Conservation (phyloP, 2,329 filamentous ascomycete genomes). For the Elsinoe australis region DNA sequence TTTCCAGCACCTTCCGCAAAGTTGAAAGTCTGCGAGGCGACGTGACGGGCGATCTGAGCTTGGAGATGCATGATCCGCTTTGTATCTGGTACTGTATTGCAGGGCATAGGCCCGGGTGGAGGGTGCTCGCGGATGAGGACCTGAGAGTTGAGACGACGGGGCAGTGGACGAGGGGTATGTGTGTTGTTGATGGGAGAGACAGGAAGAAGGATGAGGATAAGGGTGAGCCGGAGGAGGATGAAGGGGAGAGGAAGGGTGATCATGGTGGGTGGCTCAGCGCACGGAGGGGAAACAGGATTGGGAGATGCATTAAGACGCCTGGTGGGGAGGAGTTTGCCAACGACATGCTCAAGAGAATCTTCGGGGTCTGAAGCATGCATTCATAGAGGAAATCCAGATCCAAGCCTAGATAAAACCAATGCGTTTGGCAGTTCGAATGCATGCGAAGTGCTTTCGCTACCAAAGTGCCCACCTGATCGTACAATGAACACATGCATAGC, state of each 20-base stretch:
- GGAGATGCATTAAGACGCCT: slow-evolving; percentile 62
- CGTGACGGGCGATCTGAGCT: slow-evolving; percentile 31
- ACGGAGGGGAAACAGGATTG: slow-evolving; percentile 69
- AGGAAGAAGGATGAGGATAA: slow-evolving; percentile 46
- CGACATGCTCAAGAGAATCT: slow-evolving; percentile 26
- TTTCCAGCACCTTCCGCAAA: slow-evolving; percentile 40
- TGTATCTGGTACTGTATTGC: slow-evolving; percentile 30
- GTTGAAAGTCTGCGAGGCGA: slow-evolving; percentile 35
- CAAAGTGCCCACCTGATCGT: too few relatives aligned
- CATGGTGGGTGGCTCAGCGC: slow-evolving; percentile 63
- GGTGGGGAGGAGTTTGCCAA: slow-evolving; percentile 47
- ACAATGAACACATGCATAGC: too few relatives aligned
- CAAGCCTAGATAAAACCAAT: background rate
- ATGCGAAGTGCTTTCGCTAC: too few relatives aligned
- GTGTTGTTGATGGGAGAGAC: slow-evolving; percentile 67
- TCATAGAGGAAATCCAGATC: background rate
- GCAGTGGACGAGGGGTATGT: slow-evolving; percentile 93
- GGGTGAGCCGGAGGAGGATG: background rate
- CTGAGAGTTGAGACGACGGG: slow-evolving; percentile 82
- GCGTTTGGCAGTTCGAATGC: too few relatives aligned
- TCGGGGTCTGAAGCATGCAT: slow-evolving; percentile 18
- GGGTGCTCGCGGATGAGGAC: slow-evolving; percentile 54
- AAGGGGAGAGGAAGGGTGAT: slow-evolving; percentile 59
- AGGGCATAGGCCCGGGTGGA: slow-evolving; percentile 28
- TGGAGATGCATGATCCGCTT: slow-evolving; percentile 43